Percentiles rank a stretch among this genome's conserved stretches.
phyloP scores from a whole-genome alignment of 352 stramenopile genomes.

The Globisporangium viniferum region DNA sequence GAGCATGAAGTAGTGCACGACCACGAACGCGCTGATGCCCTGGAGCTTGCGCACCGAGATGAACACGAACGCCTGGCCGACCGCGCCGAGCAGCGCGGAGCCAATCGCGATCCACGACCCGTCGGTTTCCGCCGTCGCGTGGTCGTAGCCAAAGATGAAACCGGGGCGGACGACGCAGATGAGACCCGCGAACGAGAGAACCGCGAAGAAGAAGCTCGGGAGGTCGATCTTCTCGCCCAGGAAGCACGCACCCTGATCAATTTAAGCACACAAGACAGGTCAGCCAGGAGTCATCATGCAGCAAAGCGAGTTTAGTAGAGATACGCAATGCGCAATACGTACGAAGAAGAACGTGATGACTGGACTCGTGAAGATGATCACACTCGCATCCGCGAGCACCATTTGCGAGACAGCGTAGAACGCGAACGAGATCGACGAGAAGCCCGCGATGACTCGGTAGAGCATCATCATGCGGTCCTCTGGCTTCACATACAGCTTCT shows the following conservation, averaged over 20 bases:
- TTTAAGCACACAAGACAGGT: not conserved
- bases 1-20: constrained; percentile 63
- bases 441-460: constrained; percentile 44
- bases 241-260: constrained; percentile 5
- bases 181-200: constrained; percentile 34
- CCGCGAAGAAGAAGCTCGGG: constrained; percentile 29
- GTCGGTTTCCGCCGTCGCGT: constrained; percentile 10
- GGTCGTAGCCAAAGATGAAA: constrained; percentile 40
- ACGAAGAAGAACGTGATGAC: constrained; percentile 80
- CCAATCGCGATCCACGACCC: constrained; percentile 31
- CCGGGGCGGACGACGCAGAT: constrained; percentile 43
- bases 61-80: constrained; percentile 51
- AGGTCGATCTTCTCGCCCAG: constrained; percentile 30
- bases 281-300: not conserved
- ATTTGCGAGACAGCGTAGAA: constrained; percentile 82
- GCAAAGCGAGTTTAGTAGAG: not conserved
- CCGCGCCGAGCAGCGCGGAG: constrained; percentile 36
- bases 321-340: not conserved
- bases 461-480: constrained; percentile 57
- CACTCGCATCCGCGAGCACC: constrained; percentile 71
- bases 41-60: constrained; percentile 51
- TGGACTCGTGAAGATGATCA: constrained; percentile 70
- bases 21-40: constrained; percentile 39
- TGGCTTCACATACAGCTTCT: constrained; percentile 36
- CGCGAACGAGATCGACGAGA: constrained; percentile 69